Conservation (phyloP, 192 early-diverging fungal species). For the Chytriomyces hyalinus region DNA sequence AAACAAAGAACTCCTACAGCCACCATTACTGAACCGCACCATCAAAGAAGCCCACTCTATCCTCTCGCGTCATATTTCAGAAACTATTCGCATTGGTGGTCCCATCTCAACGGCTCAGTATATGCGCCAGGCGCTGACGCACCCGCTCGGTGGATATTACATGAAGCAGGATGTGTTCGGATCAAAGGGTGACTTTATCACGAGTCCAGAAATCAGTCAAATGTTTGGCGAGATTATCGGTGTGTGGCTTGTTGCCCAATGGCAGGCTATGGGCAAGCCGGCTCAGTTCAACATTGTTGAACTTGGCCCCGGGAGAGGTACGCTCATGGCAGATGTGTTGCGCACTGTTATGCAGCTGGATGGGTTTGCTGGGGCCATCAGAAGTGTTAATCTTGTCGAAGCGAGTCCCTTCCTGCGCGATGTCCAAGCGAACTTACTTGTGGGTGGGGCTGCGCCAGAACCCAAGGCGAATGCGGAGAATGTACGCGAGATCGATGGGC, state of each 20-base stretch:
- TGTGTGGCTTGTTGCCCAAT: constrained; percentile 87
- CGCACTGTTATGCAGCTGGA: constrained; percentile 72
- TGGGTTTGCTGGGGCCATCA: constrained; percentile 65
- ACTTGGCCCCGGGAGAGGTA: constrained; percentile 93
- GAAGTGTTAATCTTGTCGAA: constrained; percentile 81
- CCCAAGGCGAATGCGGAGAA: not conserved
- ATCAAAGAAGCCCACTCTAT: constrained; percentile 38
- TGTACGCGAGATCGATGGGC: not conserved
- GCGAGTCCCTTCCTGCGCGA: constrained; percentile 75
- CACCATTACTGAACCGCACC: not conserved
- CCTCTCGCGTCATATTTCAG: constrained; percentile 36
- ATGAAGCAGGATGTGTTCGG: constrained; percentile 92
- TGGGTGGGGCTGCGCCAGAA: not conserved
- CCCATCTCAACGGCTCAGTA: constrained; percentile 78
- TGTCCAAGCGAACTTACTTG: constrained; percentile 42
- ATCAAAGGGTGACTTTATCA: constrained; percentile 88
- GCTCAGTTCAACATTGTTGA: constrained; percentile 45
- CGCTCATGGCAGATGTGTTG: constrained; percentile 91
- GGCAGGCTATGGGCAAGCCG: constrained; percentile 69
- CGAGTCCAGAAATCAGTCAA: constrained; percentile 96
- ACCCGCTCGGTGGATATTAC: constrained; percentile 93
- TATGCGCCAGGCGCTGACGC: constrained; percentile 86
- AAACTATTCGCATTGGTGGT: constrained; percentile 47
- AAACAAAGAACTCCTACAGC: no score
- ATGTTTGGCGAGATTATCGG: constrained; percentile 96